Evolutionary conservation across 495 filamentous ascomycete species (phyloP), one percentile per base, ranked within the genome.

Genomic region (Podospora sp.): DNA sequence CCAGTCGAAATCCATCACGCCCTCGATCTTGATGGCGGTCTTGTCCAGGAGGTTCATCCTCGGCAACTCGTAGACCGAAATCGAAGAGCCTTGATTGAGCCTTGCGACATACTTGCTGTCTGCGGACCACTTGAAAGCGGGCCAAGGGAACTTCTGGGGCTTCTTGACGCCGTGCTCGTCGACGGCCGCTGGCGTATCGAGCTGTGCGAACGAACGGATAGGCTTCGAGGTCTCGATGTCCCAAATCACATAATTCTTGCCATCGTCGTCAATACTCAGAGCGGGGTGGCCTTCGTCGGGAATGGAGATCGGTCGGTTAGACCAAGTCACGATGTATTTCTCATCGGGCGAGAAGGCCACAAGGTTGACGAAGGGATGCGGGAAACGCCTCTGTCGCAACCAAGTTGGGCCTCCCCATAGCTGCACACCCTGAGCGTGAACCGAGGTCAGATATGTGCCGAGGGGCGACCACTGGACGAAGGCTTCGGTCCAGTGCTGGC

Each of bases 231-330:
- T 93, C 68, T 90, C 92, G 62, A 98, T 88, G 78, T 99, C 95
- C 95, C 95, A 99, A 72, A 99, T 92, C 72, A 99, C 91, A 75
- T 97, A 97, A 84, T 97, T 96, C 86, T 98, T 97, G 68, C 95
- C 95, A 71, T 99, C 95, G 75, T 99, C 95, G 75, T 97, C 95
- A 67, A 91, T 79, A 7, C 91, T 88, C 35, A 99, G 80, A 2
- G 91, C 79, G 21, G 94, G 90, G 71, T 93, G 87, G 27, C 91
- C 91, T 65, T 84, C 83, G 74, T 98, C 95, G 49, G 94, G 92
- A 33, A 99, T 92, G 66, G 89, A 85, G 70, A 99, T 94, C 25
- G 95, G 92, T 33, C 91, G 85, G 77, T 94, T 91, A 26, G 94
- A 97, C 95, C 95, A 99, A 36, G 95, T 97, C 36, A 94, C 94